Percentiles rank a stretch among this genome's conserved stretches.
Evolutionary conservation across 768 basidiomycete genomes (phyloP).

Genomic region (Rhodocollybia butyracea): DNA sequence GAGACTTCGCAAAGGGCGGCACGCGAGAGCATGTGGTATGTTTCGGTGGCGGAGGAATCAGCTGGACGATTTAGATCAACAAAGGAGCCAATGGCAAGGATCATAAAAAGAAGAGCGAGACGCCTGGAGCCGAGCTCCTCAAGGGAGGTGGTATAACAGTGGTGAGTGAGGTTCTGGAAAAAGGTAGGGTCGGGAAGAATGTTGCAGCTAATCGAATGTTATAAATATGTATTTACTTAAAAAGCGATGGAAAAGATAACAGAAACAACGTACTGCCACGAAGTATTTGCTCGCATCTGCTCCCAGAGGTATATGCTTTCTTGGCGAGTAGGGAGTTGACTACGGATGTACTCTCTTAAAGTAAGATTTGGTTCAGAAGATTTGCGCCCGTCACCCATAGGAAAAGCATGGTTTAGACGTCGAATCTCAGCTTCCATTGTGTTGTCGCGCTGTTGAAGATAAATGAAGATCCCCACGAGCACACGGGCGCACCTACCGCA

Average conservation of each 20-base stretch:
- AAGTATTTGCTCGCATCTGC: conserved; percentile 58
- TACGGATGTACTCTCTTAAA: conserved; percentile 54
- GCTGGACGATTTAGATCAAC: conserved; percentile 52
- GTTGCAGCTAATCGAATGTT: conserved; percentile 44
- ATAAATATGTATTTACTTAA: not conserved
- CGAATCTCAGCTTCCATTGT: conserved; percentile 38
- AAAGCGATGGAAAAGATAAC: not conserved
- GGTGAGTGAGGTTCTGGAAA: conserved; percentile 62
- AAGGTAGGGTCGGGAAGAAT: conserved; percentile 63
- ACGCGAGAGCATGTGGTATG: conserved; percentile 57
- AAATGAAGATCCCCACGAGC: conserved; percentile 5
- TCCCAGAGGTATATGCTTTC: conserved; percentile 63
- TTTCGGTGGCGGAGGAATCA: conserved; percentile 53
- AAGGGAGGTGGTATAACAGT: conserved; percentile 54
- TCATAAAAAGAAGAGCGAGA: conserved; percentile 64
- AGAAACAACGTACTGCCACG: conserved; percentile 55
- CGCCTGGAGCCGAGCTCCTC: conserved; percentile 57
- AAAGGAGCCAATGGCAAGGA: conserved; percentile 65
- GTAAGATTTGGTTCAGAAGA: conserved; percentile 50
- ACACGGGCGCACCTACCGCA: not conserved
- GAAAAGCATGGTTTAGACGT: conserved; percentile 57
- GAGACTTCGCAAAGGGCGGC: conserved; percentile 59
- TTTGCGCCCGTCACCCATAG: conserved; percentile 37
- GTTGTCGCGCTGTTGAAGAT: conserved; percentile 16
- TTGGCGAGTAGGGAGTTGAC: conserved; percentile 49